Evolutionary conservation across 331 rosid genomes (phyloP).

Genomic region (Pyracantha coccinea): DNA sequence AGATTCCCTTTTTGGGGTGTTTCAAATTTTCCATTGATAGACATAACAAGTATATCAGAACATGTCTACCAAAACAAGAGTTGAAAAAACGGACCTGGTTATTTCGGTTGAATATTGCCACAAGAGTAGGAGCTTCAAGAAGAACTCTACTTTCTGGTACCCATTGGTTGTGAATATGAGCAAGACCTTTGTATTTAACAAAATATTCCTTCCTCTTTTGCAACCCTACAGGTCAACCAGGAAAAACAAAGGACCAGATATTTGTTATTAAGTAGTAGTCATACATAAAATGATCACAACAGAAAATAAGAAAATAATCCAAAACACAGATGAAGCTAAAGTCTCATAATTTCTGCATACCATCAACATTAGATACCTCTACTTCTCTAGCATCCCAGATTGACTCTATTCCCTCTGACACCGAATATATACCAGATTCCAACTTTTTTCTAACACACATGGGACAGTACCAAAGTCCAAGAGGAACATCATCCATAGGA

Average conservation of each 20-base stretch:
- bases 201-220: constrained; percentile 36
- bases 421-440: constrained; percentile 48
- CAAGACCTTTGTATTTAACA: constrained; percentile 60
- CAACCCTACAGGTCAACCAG: constrained; percentile 29
- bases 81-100: constrained; percentile 36
- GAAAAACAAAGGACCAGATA: constrained; percentile 1
- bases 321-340: constrained; percentile 3
- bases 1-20: neutral
- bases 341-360: constrained; percentile 24
- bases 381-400: constrained; percentile 41
- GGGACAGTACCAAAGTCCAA: constrained; percentile 66
- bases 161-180: constrained; percentile 63
- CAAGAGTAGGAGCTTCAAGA: constrained; percentile 46
- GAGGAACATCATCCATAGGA: constrained; percentile 41
- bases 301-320: neutral
- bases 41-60: neutral
- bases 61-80: neutral
- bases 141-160: constrained; percentile 41
- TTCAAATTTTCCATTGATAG: neutral
- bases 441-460: constrained; percentile 50
- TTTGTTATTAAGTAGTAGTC: constrained; percentile 2
- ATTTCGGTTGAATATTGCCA: constrained; percentile 31
- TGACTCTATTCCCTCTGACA: constrained; percentile 59
- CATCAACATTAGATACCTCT: constrained; percentile 26
- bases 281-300: neutral